Conservation (phyloP, 2,329 filamentous ascomycete genomes). For the Penicillium sp. region DNA sequence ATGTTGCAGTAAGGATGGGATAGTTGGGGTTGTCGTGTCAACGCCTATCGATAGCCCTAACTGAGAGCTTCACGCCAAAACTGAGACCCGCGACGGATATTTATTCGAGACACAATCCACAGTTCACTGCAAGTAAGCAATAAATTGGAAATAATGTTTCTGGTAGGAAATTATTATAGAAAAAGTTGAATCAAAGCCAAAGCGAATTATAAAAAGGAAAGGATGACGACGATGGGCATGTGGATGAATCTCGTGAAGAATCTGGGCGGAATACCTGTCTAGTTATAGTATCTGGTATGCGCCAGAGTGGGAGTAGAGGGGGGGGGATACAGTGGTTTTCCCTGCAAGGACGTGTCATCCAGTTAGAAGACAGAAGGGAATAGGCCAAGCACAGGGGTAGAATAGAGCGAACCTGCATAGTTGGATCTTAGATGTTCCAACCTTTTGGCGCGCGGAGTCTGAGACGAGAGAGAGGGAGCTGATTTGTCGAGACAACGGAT, state of each 20-base stretch:
- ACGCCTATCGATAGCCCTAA: conserved; percentile 34
- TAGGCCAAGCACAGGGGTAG: conserved; percentile 11
- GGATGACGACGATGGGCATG: conserved; percentile 30
- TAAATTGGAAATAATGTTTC: conserved; percentile 12
- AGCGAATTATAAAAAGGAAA: conserved; percentile 16
- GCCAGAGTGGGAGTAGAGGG: conserved; percentile 15
- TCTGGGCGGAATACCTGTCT: conserved; percentile 25
- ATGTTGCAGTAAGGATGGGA: conserved; percentile 36
- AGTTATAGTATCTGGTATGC: conserved; percentile 31
- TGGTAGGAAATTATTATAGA: conserved; percentile 11
- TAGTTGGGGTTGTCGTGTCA: conserved; percentile 40
- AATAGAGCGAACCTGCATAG: conserved; percentile 22
- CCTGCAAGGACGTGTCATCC: conserved; percentile 21
- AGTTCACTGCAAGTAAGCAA: conserved; percentile 14
- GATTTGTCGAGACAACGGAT: conserved; percentile 12
- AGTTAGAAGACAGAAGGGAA: conserved; percentile 13
- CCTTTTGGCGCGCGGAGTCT: conserved; percentile 17
- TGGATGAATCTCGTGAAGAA: conserved; percentile 36
- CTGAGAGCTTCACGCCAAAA: conserved; percentile 9
- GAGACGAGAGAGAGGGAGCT: conserved; percentile 8
- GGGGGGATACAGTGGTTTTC: background rate
- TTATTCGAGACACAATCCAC: conserved; percentile 24
- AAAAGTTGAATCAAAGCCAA: conserved; percentile 4
- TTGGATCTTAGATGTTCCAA: conserved; percentile 27
- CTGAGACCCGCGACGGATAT: conserved; percentile 23